phyloP scores from a whole-genome alignment of 306 rosid species.

The Chamaecrista fasciculata region DNA sequence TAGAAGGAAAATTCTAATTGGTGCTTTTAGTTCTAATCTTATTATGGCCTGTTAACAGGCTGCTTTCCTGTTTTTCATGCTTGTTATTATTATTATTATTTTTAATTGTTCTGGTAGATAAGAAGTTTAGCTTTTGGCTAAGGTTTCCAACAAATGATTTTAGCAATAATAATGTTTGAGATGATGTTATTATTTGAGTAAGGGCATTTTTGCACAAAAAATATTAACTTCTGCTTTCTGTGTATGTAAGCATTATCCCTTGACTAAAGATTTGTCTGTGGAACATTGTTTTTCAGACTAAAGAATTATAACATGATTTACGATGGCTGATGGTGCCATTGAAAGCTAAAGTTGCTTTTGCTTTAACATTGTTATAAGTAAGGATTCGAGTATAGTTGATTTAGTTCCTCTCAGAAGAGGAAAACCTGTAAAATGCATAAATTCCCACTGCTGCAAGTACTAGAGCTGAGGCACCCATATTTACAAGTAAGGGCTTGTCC shows the following conservation, averaged over 20 bases:
- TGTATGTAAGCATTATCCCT: no score
- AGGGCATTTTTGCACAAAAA: background rate
- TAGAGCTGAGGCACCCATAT: conserved; percentile 52
- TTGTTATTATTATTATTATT: background rate
- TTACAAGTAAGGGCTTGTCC: conserved; percentile 38
- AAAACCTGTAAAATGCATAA: conserved; percentile 34
- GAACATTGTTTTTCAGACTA: no score
- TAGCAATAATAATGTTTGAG: background rate
- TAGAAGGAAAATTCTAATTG: background rate
- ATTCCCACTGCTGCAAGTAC: conserved; percentile 56
- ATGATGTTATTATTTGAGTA: background rate
- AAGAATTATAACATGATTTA: no score
- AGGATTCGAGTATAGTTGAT: conserved; percentile 11
- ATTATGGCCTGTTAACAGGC: background rate
- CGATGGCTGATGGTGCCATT: no score
- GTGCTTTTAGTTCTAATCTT: background rate
- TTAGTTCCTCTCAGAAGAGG: conserved; percentile 26
- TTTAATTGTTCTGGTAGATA: background rate
- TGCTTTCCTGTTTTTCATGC: background rate
- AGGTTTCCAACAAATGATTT: background rate
- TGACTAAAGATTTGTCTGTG: no score
- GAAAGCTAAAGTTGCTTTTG: background rate
- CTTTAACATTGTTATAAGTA: background rate
- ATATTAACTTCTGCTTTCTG: background rate
- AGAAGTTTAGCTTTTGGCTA: background rate